Conservation (phyloP, 75 land plant genomes). For the Picea glauca region DNA sequence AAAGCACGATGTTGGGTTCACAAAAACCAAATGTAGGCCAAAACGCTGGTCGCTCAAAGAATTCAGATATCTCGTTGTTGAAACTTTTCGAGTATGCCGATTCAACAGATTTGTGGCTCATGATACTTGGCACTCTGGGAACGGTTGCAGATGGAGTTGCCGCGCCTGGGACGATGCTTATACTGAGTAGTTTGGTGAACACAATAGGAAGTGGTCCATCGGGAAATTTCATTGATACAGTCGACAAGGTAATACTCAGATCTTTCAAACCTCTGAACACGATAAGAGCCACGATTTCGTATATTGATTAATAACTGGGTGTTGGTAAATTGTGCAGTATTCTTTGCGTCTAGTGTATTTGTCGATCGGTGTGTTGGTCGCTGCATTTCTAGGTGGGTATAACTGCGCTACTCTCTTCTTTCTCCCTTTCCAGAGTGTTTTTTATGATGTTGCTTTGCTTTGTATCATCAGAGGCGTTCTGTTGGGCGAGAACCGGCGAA, state of each 20-base stretch:
- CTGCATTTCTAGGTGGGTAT: conserved; percentile 19
- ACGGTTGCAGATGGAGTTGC: conserved; percentile 49
- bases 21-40: too few species aligned
- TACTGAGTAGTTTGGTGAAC: conserved; percentile 34
- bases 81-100: conserved; percentile 46
- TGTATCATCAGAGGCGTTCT: conserved; percentile 19
- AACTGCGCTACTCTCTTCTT: not conserved
- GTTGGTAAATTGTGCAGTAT: conserved; percentile 18
- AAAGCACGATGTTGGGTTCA: too few species aligned
- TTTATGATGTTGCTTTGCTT: not conserved
- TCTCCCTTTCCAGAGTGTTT: not conserved
- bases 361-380: conserved; percentile 22
- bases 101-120: conserved; percentile 24
- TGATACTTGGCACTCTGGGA: conserved; percentile 42
- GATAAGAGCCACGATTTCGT: not conserved
- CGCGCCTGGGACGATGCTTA: conserved; percentile 25
- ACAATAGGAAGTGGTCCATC: conserved; percentile 28
- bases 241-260: conserved; percentile 16
- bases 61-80: not conserved
- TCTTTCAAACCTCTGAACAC: not conserved
- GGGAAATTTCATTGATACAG: not conserved
- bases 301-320: not conserved
- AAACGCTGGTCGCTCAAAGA: too few species aligned
- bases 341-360: conserved; percentile 22
- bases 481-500: too few species aligned